Conservation (phyloP, 768 basidiomycete species). For the Cubamyces lactineus region DNA sequence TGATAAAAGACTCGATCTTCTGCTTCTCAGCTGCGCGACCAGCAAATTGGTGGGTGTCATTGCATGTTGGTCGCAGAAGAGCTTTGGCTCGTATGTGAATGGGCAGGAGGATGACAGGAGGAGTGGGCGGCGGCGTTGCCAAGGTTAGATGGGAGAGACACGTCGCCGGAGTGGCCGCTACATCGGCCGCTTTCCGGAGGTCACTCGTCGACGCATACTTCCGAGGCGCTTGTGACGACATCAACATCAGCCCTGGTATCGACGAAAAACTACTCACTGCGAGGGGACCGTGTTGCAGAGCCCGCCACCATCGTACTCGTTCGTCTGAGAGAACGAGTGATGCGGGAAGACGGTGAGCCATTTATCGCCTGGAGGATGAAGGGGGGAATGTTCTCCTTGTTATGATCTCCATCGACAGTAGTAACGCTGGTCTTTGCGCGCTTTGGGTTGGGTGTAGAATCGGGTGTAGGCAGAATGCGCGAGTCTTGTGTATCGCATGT, state of each 20-base stretch:
- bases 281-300: conserved; percentile 47
- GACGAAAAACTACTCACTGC: conserved; percentile 43
- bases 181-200: conserved; percentile 32
- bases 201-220: conserved; percentile 54
- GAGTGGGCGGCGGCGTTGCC: conserved; percentile 65
- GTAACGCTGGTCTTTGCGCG: conserved; percentile 55
- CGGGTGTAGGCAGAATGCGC: conserved; percentile 53
- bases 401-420: conserved; percentile 56
- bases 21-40: conserved; percentile 71
- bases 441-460: conserved; percentile 66
- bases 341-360: conserved; percentile 30
- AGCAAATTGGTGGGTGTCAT: conserved; percentile 56
- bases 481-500: conserved; percentile 29
- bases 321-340: conserved; percentile 44
- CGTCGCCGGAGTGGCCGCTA: conserved; percentile 47
- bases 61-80: conserved; percentile 72
- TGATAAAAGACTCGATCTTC: conserved; percentile 60
- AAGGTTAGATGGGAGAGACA: conserved; percentile 48
- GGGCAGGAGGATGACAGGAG: conserved; percentile 47
- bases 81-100: conserved; percentile 67
- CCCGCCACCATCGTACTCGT: conserved; percentile 38
- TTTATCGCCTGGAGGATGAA: conserved; percentile 45
- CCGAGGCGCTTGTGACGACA: conserved; percentile 41
- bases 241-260: conserved; percentile 4
- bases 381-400: conserved; percentile 84